Base-by-base conservation (phyloP, 176 grass and related monocot species). In the Miscanthus lutarioriparius region DNA sequence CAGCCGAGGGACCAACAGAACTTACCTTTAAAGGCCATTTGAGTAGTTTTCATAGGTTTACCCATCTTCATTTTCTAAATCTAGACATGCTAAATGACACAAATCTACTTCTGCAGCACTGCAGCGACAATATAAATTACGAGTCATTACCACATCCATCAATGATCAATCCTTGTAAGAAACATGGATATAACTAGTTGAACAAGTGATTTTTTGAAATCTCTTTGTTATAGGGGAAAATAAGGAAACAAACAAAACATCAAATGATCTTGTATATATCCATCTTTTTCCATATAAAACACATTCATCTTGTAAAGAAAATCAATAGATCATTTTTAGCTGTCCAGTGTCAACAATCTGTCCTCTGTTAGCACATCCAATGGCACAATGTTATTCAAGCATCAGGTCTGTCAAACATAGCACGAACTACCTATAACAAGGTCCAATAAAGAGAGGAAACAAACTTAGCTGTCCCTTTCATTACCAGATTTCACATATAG, bases 221-320 rank as follows among this genome's bases (percentile, higher is more conserved):
- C 20, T 23, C 12, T 68, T 67, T 67, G 5, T 30, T 48, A 44
- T 28, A 65, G 1, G 8, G 10, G 10, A 27, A 20, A 35, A 76
- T 36, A 71, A 15, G 70, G 14, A 49, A 22, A 75, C 26, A 87
- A 49, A 47, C 17, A 64, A 65, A 71, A 51, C 9, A 47, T 80
- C 11, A 80, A 79, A 64, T 64, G 16, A 17, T 33, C 12, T 65
- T 72, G 20, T 39, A 64, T 6, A 63, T 62, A 63, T 20, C 15
- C 12, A 35, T 4, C 37, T 64, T 4, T 64, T 30, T 1, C 33
- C 4, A 73, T 45, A 41, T 40, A 67, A 19, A 27, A 54, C 23
- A 14, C n/a, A n/a, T 27, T 35, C 23, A 33, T 11, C 19, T 16
- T 30, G 15, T 77, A 49, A 35, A 80, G n/a, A 36, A 80, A 65